Evolutionary conservation across 2,329 filamentous ascomycete genomes (phyloP).

Genomic region (Pseudogymnoascus sp.): DNA sequence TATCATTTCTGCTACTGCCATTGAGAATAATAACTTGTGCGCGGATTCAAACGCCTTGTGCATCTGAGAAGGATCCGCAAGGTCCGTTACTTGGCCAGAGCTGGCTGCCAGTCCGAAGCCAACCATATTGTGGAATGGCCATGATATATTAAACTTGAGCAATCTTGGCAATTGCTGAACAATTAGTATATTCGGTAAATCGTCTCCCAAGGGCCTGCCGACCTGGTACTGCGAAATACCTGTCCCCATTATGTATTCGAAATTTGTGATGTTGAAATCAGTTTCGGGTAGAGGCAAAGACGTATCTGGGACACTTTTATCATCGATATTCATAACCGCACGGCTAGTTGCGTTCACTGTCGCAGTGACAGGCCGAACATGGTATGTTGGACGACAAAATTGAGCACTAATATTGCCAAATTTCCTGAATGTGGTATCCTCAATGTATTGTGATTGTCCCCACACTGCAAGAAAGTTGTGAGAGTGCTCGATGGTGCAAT

Average conservation of each 20-base stretch:
- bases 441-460: slow-evolving; percentile 13
- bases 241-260: slow-evolving; percentile 32
- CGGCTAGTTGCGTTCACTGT: slow-evolving; percentile 30
- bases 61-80: slow-evolving; percentile 30
- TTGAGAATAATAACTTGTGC: slow-evolving; percentile 37
- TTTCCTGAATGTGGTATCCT: background rate
- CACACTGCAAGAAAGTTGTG: slow-evolving; percentile 36
- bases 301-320: background rate
- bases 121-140: slow-evolving; percentile 29
- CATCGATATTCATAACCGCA: slow-evolving; percentile 17
- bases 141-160: slow-evolving; percentile 20
- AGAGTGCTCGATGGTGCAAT: slow-evolving; percentile 29
- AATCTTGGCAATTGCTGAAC: slow-evolving; percentile 21
- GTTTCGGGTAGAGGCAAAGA: slow-evolving; percentile 21
- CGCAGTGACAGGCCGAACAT: slow-evolving; percentile 37
- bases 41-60: slow-evolving; percentile 32
- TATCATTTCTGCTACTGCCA: slow-evolving; percentile 22
- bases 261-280: slow-evolving; percentile 33
- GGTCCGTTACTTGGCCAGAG: slow-evolving; percentile 25
- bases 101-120: slow-evolving; percentile 32
- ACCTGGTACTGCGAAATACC: slow-evolving; percentile 13
- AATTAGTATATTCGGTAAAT: slow-evolving; percentile 13
- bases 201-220: background rate
- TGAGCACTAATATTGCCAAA: slow-evolving; percentile 29
- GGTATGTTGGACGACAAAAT: slow-evolving; percentile 42